Conservation (phyloP, 2,329 filamentous ascomycete species). For the Sclerotinia minor region DNA sequence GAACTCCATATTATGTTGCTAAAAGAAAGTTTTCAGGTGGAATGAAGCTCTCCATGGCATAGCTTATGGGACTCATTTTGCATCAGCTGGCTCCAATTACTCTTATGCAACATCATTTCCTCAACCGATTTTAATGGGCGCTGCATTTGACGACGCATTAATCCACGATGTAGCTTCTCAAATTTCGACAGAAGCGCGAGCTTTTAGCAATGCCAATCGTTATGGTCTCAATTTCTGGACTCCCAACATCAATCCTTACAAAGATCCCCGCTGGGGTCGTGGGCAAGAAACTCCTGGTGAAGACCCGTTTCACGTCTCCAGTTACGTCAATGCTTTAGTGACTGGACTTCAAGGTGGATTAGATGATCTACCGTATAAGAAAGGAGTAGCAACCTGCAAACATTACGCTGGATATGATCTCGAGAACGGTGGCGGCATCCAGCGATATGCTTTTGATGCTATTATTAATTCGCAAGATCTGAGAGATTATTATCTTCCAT, state of each 20-base stretch:
- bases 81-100: slow-evolving; percentile 50
- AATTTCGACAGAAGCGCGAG: slow-evolving; percentile 60
- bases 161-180: slow-evolving; percentile 57
- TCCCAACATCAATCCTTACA: slow-evolving; percentile 67
- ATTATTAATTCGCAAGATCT: slow-evolving; percentile 61
- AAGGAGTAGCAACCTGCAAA: slow-evolving; percentile 58
- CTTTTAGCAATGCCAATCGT: slow-evolving; percentile 61
- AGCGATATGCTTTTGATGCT: slow-evolving; percentile 57
- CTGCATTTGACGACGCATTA: slow-evolving; percentile 63
- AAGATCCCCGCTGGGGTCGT: slow-evolving; percentile 63
- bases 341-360: slow-evolving; percentile 53
- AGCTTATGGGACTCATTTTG: slow-evolving; percentile 56
- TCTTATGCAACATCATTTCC: slow-evolving; percentile 65
- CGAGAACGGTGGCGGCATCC: slow-evolving; percentile 48
- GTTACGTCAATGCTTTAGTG: slow-evolving; percentile 55
- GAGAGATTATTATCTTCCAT: slow-evolving; percentile 65
- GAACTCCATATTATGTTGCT: neutral
- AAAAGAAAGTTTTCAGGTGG: slow-evolving; percentile 44
- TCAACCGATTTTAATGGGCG: slow-evolving; percentile 61
- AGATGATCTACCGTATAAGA: slow-evolving; percentile 43
- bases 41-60: slow-evolving; percentile 64
- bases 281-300: slow-evolving; percentile 62
- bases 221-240: slow-evolving; percentile 62
- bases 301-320: slow-evolving; percentile 52
- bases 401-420: slow-evolving; percentile 59